These are phyloP conservation scores for Vigna nakashimae DNA, from an alignment of 306 rosid genomes.

Conservation along the genomic window DNA sequence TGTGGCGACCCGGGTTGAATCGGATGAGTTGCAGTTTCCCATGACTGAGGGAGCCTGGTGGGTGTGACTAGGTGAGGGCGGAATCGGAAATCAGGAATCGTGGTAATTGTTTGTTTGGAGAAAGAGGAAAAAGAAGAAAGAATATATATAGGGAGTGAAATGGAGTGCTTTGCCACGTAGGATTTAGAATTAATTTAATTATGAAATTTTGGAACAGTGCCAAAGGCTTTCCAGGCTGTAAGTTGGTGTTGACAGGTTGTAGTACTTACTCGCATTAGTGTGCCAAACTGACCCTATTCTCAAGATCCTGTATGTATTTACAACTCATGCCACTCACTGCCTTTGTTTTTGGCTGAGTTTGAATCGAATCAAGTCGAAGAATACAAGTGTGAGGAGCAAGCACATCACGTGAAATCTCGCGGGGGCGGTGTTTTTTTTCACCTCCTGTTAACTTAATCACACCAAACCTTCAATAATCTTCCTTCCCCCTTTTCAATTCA, in stretches of 20 bases:
- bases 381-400: neutral
- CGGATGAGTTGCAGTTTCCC: constrained; percentile 83
- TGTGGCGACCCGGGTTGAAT: constrained; percentile 66
- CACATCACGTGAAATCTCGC: no score
- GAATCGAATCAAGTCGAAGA: neutral
- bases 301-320: constrained; percentile 31
- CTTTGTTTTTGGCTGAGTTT: neutral
- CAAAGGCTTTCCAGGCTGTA: constrained; percentile 81
- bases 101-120: neutral
- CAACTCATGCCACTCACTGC: constrained; percentile 38
- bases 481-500: neutral
- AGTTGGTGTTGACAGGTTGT: constrained; percentile 87
- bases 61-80: neutral
- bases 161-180: constrained; percentile 56
- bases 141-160: constrained; percentile 20
- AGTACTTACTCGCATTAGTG: constrained; percentile 37
- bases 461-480: constrained; percentile 39
- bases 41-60: constrained; percentile 34
- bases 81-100: neutral
- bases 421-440: neutral
- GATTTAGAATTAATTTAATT: constrained; percentile 38
- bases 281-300: constrained; percentile 36
- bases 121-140: neutral
- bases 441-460: neutral
- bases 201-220: constrained; percentile 35